A percentile compares a stretch with the other conserved stretches of the same genome.
phyloP scores from a whole-genome alignment of 2,329 filamentous ascomycete genomes.

The Lachnellula subtilissima region DNA sequence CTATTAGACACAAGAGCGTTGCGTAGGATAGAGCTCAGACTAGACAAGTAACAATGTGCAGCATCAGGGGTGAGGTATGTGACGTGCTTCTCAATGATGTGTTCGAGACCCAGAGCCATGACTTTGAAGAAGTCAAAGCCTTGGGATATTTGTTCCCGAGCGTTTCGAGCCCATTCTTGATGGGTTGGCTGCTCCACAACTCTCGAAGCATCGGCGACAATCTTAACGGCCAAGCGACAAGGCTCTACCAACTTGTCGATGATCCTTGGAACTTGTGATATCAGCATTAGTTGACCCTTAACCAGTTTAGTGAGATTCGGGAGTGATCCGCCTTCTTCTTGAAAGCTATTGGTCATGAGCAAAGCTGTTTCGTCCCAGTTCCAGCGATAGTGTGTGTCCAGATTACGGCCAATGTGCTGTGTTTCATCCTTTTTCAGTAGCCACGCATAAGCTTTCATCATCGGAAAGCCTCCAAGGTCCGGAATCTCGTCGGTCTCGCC shows the following conservation, averaged over 20 bases:
- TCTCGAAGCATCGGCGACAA: conserved; percentile 17
- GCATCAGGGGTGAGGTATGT: conserved; percentile 47
- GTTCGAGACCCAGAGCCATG: conserved; percentile 40
- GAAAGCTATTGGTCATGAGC: conserved; percentile 23
- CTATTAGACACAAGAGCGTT: conserved; percentile 32
- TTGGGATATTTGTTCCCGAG: conserved; percentile 34
- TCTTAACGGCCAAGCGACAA: conserved; percentile 20
- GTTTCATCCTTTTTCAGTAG: conserved; percentile 35
- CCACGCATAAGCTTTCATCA: conserved; percentile 41
- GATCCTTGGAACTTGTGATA: conserved; percentile 44
- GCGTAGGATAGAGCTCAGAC: conserved; percentile 43
- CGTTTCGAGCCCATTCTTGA: conserved; percentile 24
- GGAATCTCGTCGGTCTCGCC: conserved; percentile 32
- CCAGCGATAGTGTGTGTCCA: conserved; percentile 39
- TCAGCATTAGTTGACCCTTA: conserved; percentile 36
- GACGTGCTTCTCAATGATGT: conserved; percentile 51
- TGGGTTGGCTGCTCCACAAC: conserved; percentile 13
- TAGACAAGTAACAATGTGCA: conserved; percentile 36
- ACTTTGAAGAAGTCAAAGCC: conserved; percentile 42
- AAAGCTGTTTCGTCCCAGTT: conserved; percentile 29
- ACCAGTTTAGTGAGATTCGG: conserved; percentile 39
- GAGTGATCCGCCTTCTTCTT: conserved; percentile 39
- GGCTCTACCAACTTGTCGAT: conserved; percentile 30
- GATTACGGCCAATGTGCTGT: conserved; percentile 30
- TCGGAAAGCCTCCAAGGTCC: conserved; percentile 41